Conservation (phyloP, 2,329 filamentous ascomycete genomes). For the Tolypocladium ophioglossoides region DNA sequence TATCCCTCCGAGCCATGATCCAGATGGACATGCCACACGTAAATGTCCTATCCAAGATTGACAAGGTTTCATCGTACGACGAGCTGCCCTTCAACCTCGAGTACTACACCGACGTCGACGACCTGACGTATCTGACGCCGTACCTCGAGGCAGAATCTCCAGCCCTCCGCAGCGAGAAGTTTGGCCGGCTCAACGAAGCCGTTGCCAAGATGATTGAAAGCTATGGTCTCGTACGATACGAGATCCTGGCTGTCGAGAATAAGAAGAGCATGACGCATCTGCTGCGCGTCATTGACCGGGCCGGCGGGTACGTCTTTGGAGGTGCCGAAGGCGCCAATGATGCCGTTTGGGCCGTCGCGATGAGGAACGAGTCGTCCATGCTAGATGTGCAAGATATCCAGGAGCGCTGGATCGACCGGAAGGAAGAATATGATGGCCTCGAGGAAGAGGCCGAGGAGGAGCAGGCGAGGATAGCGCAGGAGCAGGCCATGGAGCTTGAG, state of each 20-base stretch:
- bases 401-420: slow-evolving; percentile 88
- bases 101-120: slow-evolving; percentile 95
- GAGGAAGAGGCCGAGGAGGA: slow-evolving; percentile 69
- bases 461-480: slow-evolving; percentile 45
- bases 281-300: slow-evolving; percentile 79
- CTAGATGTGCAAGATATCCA: slow-evolving; percentile 86
- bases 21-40: slow-evolving; percentile 95
- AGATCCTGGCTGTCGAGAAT: slow-evolving; percentile 91
- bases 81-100: slow-evolving; percentile 90
- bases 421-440: slow-evolving; percentile 74
- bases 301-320: slow-evolving; percentile 87
- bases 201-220: slow-evolving; percentile 80
- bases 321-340: slow-evolving; percentile 87
- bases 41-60: slow-evolving; percentile 95
- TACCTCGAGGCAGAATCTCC: slow-evolving; percentile 71
- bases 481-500: slow-evolving; percentile 27
- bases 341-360: slow-evolving; percentile 92
- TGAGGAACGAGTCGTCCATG: slow-evolving; percentile 62
- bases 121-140: slow-evolving; percentile 74
- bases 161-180: slow-evolving; percentile 60
- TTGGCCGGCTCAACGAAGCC: slow-evolving; percentile 73
- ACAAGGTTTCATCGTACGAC: slow-evolving; percentile 79
- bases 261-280: slow-evolving; percentile 95
- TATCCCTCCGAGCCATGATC: slow-evolving; percentile 91
- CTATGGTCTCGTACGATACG: slow-evolving; percentile 83